Evolutionary conservation across 371 early-diverging fungal genomes (phyloP), one percentile per base, ranked within the genome.

Genomic region (Entomophthora muscae): DNA sequence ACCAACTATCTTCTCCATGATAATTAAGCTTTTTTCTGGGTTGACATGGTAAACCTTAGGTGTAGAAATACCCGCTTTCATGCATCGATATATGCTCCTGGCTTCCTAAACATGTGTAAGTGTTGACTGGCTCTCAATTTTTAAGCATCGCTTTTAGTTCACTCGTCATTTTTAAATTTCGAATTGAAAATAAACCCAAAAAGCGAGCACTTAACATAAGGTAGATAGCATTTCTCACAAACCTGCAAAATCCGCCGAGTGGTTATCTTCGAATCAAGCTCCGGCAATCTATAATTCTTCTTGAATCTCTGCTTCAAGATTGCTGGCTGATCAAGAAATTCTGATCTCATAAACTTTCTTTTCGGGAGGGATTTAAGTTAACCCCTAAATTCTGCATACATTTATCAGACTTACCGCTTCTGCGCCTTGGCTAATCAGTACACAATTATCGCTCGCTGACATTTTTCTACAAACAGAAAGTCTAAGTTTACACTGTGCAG

Each of bases 281-380:
- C 79, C 1, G 93, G 92, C 65, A 91, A 90, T n/a, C 98, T 80
- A 69, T 94, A 95, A 0, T 84, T 75, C 71, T 97, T 97, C 61
- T 78, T 76, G 71, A 95, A 95, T 30, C 98, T 79, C 70, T 95
- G 83, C 67, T 91, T 91, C 60, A 80, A 78, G 22, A 91, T 79
- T 0, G 80, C 80, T 21, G 66, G 63, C 10, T 69, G 67, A n/a
- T 74, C 75, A 24, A 72, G 73, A 63, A 78, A 73, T 10, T 75
- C 70, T n/a, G 1, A 72, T 67, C 31, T 68, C 65, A 68, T 74
- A 80, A 2, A 84, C 76, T 53, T 53, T 62, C 61, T 61, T 29
- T 23, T 24, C 17, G 42, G 26, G 22, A 21, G 31, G 42, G n/a
- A 61, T 32, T 32, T 42, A 42, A 61, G 17, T 61, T 12, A n/a